phyloP scores from a whole-genome alignment of 345 rosid species.

The Capsella bursapastoris region DNA sequence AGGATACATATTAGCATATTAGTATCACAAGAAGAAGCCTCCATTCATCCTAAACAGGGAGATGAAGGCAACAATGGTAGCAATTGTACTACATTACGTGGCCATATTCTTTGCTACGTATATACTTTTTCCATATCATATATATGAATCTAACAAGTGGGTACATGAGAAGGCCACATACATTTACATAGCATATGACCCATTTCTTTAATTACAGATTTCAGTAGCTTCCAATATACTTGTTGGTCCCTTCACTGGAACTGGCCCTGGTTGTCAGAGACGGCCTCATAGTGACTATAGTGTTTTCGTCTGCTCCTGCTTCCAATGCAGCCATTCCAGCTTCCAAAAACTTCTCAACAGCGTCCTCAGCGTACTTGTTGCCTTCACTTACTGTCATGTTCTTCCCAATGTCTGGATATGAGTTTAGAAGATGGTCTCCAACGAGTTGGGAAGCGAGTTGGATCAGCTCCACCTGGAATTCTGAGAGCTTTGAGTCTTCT shows the following conservation, averaged over 20 bases:
- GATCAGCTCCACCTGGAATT: constrained; percentile 92
- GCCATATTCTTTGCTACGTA: constrained; percentile 20
- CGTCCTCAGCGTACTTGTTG: constrained; percentile 82
- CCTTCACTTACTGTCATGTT: constrained; percentile 87
- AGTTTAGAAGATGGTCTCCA: constrained; percentile 79
- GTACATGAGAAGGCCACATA: constrained; percentile 19
- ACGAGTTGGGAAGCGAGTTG: constrained; percentile 97
- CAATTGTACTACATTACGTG: not conserved
- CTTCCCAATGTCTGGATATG: constrained; percentile 87
- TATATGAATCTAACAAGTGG: constrained; percentile 25
- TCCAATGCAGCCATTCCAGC: constrained; percentile 84
- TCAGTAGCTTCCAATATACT: constrained; percentile 34
- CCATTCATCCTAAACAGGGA: constrained; percentile 26
- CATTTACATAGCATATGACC: constrained; percentile 38
- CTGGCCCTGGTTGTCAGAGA: constrained; percentile 62
- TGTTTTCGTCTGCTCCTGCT: constrained; percentile 97
- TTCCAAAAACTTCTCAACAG: constrained; percentile 91
- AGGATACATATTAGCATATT: constrained; percentile 25
- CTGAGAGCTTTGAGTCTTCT: constrained; percentile 77
- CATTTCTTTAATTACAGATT: not conserved
- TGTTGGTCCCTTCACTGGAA: constrained; percentile 34
- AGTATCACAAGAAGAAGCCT: constrained; percentile 16
- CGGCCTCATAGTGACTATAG: constrained; percentile 87
- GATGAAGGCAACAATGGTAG: constrained; percentile 6
- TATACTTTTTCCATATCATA: constrained; percentile 17